Conservation (phyloP, 768 basidiomycete species). For the Suillus variegatus region DNA sequence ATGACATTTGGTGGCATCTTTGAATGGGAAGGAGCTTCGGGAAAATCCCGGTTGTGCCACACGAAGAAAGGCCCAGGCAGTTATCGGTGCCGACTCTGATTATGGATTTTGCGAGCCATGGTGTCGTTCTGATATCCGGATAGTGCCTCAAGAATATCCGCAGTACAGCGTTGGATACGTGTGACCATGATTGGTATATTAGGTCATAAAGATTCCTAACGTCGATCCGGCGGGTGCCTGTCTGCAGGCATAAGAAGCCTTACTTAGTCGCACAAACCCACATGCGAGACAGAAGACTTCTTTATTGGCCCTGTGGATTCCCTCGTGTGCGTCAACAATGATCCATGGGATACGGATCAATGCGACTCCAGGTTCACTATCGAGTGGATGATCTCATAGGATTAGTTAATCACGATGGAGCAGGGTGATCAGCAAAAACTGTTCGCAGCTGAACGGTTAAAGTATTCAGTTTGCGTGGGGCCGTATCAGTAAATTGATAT, state of each 20-base stretch:
- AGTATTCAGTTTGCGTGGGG: background rate
- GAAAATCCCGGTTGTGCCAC: background rate
- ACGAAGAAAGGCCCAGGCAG: background rate
- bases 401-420: background rate
- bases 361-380: background rate
- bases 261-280: background rate
- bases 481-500: background rate
- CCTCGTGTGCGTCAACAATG: background rate
- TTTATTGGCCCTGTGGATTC: background rate
- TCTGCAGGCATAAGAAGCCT: background rate
- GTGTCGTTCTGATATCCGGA: background rate
- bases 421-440: background rate
- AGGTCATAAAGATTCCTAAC: background rate
- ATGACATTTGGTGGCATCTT: background rate
- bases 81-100: background rate
- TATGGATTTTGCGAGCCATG: background rate
- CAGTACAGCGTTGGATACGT: background rate
- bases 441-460: background rate
- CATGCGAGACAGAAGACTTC: background rate
- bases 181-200: background rate
- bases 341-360: background rate
- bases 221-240: background rate
- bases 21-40: background rate
- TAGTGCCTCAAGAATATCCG: background rate
- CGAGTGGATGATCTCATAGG: background rate